A percentile compares a stretch with the other conserved stretches of the same genome.
Conservation (phyloP, 805 yeast species). For the Candida arabinofermentans region DNA sequence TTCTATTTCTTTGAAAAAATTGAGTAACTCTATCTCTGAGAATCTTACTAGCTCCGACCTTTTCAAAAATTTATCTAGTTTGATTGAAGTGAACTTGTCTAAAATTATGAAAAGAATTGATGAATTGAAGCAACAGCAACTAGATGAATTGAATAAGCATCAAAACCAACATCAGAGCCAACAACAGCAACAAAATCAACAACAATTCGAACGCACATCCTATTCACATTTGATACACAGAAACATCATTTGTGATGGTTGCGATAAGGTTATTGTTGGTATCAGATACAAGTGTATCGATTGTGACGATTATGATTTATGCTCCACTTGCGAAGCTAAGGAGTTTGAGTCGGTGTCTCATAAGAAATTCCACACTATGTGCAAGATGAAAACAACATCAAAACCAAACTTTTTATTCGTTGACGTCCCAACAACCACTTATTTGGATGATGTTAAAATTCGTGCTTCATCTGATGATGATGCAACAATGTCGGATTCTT, state of each 20-base stretch:
- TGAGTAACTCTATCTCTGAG: constrained; percentile 18
- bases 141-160: neutral
- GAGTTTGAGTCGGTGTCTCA: constrained; percentile 16
- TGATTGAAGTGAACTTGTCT: constrained; percentile 19
- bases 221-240: constrained; percentile 10
- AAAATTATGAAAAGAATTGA: constrained; percentile 16
- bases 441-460: neutral
- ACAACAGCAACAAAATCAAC: constrained; percentile 6
- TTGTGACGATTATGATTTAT: constrained; percentile 51
- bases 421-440: neutral
- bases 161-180: neutral
- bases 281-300: constrained; percentile 47
- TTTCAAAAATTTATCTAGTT: constrained; percentile 13
- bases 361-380: constrained; percentile 22
- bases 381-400: constrained; percentile 18
- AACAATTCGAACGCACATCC: neutral
- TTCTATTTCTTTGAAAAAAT: constrained; percentile 10
- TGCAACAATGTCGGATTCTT: neutral
- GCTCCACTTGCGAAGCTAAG: constrained; percentile 37
- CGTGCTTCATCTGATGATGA: neutral
- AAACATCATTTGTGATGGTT: constrained; percentile 30
- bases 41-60: constrained; percentile 20
- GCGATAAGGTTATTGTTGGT: constrained; percentile 33
- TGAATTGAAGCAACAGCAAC: constrained; percentile 9
- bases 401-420: neutral